Evolutionary conservation across 2,329 filamentous ascomycete genomes (phyloP), one percentile per base, ranked within the genome.

Genomic region (Colletotrichum spaethianum): DNA sequence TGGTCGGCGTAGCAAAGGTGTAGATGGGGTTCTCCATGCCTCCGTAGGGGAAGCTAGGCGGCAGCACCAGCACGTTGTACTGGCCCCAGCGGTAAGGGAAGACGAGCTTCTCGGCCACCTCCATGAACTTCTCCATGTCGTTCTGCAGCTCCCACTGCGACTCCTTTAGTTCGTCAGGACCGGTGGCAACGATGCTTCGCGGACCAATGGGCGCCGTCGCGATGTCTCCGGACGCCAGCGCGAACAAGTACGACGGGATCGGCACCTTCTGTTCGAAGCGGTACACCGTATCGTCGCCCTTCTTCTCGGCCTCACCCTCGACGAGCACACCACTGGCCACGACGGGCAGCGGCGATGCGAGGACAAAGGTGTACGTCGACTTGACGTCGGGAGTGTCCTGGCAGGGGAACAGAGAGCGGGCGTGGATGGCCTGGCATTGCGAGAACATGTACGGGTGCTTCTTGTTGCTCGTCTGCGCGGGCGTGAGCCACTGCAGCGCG

Each of bases 321-420:
- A 86, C 85, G 7, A 87, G 83, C 23, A 98, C 88, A 67, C 96
- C 96, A 78, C 94, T 97, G 40, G 96, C 95, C 68, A 98, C 90
- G n/a, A 98, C 95, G 0, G 95, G 94, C 18, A 98, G 88, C 6
- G 93, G 91, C 31, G 95, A 98, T 33, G 91, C 92, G 79, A 99
- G 93, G 78, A 92, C 93, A 86, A 98, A 98, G 74, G 92, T 91
- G 83, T 95, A 95, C 1, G 95, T 97, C n/a, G 94, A 95, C 86
- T 99, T 99, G 78, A 98, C 93, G 80, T 98, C 96, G 3, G 96
- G 96, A 0, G 96, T 98, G 80, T 99, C 96, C 85, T 98, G 96
- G 83, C 96, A 98, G 8, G 96, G 96, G 82, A 98, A 97, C 73
- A 98, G 90, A 59, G 95, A 97, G 72, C 96, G 92, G 53, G 94